Evolutionary conservation across 192 early-diverging fungal species (phyloP).

Genomic region (Coemansia sp.): DNA sequence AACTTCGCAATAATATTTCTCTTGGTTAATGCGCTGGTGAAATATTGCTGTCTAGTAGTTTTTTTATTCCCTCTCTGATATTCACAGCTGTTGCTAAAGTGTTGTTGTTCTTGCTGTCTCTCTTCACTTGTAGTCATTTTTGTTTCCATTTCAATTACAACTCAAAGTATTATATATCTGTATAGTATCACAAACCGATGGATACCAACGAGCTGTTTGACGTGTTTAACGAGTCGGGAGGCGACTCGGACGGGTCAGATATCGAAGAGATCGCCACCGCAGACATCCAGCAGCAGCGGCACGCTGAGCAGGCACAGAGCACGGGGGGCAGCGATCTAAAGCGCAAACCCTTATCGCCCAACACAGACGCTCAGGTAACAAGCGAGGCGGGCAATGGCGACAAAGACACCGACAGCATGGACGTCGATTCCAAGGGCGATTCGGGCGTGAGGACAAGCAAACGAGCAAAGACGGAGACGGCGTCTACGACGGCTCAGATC

Average conservation of each 20-base stretch:
- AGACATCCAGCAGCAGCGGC: neutral
- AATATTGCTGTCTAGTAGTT: too few species aligned
- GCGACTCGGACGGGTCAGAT: slow-evolving; percentile 19
- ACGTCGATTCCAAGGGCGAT: slow-evolving; percentile 15
- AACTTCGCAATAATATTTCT: too few species aligned
- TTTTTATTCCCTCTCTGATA: neutral
- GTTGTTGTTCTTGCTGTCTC: neutral
- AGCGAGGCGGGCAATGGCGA: too few species aligned
- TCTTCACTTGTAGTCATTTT: neutral
- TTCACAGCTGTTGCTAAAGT: too few species aligned
- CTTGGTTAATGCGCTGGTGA: too few species aligned
- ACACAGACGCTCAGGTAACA: too few species aligned
- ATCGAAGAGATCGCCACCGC: slow-evolving; percentile 3
- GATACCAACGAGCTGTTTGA: slow-evolving; percentile 42
- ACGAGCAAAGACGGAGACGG: slow-evolving; percentile 9
- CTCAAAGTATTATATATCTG: neutral
- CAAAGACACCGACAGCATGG: slow-evolving; percentile 9
- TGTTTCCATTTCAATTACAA: neutral
- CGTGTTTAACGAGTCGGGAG: slow-evolving; percentile 42
- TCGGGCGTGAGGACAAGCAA: slow-evolving; percentile 25
- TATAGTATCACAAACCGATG: slow-evolving; percentile 19
- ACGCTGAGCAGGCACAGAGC: too few species aligned
- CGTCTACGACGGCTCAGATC: neutral
- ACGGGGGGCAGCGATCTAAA: neutral
- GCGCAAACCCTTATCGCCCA: neutral